Conservation (phyloP, 345 rosid genomes). For the Citrus trifoliata region DNA sequence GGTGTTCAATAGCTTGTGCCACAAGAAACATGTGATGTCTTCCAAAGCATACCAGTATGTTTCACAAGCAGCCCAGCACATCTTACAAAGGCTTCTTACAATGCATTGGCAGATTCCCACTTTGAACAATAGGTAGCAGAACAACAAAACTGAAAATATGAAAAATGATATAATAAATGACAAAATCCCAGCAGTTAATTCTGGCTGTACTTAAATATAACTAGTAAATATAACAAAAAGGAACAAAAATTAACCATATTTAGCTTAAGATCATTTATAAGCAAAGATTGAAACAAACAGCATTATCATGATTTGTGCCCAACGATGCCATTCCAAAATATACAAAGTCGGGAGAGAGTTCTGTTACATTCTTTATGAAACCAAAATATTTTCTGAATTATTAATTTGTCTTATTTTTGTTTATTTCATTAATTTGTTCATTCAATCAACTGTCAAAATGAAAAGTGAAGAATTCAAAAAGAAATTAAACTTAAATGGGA, state of each 20-base stretch:
- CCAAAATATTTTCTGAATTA: too few relatives aligned
- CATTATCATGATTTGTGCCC: neutral
- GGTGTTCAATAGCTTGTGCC: slow-evolving; percentile 44
- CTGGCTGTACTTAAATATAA: neutral
- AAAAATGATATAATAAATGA: neutral
- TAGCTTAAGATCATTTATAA: neutral
- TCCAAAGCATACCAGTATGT: slow-evolving; percentile 50
- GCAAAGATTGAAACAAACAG: neutral
- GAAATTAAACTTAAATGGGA: neutral
- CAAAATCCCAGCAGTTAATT: neutral
- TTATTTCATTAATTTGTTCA: neutral
- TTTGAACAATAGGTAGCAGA: slow-evolving; percentile 64
- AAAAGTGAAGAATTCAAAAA: too few relatives aligned
- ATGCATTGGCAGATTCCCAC: slow-evolving; percentile 75
- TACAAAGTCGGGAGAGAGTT: too few relatives aligned
- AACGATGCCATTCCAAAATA: neutral
- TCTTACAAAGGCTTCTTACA: slow-evolving; percentile 60
- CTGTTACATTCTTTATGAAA: too few relatives aligned
- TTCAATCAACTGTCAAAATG: neutral
- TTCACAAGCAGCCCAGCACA: slow-evolving; percentile 64
- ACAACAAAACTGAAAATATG: slow-evolving; percentile 47
- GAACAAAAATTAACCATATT: neutral
- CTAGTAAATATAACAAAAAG: neutral
- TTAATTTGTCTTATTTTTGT: too few relatives aligned
- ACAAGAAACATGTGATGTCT: slow-evolving; percentile 44